These are phyloP conservation scores for Aegilops umbellulata DNA, from an alignment of 176 grass and related monocot genomes.

Conservation along the genomic window DNA sequence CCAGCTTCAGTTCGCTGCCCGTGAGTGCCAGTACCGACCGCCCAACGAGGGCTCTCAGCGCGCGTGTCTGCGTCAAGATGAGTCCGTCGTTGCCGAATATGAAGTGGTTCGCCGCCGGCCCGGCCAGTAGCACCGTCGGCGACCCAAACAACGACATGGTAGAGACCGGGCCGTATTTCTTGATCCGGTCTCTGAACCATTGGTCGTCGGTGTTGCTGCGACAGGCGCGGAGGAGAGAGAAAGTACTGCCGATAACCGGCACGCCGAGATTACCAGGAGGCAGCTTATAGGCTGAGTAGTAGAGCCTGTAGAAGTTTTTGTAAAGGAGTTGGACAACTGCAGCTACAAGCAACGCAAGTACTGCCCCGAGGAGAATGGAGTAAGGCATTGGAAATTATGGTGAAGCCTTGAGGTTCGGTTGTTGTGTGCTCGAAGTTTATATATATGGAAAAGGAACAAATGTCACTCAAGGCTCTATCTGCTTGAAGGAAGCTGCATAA, in stretches of 20 bases:
- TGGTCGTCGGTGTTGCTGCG: slow-evolving; percentile 34
- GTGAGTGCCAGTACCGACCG: slow-evolving; percentile 31
- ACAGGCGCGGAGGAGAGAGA: slow-evolving; percentile 34
- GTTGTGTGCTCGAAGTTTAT: neutral
- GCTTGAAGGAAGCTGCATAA: neutral
- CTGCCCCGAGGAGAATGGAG: neutral
- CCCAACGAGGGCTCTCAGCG: slow-evolving; percentile 22
- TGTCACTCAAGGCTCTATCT: neutral
- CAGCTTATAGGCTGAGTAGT: slow-evolving; percentile 8
- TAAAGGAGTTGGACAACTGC: neutral
- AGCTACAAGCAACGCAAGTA: neutral
- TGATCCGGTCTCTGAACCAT: slow-evolving; percentile 27
- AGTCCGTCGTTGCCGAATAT: slow-evolving; percentile 32
- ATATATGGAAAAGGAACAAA: neutral
- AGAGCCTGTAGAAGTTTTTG: neutral
- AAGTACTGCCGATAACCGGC: slow-evolving; percentile 37
- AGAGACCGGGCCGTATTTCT: slow-evolving; percentile 35
- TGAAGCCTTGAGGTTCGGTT: neutral
- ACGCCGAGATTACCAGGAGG: slow-evolving; percentile 40
- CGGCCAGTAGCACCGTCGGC: slow-evolving; percentile 33
- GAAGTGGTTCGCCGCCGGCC: slow-evolving; percentile 39
- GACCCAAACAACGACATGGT: slow-evolving; percentile 40
- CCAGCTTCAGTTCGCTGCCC: slow-evolving; percentile 35
- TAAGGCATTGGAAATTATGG: slow-evolving; percentile 7
- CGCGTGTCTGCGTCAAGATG: slow-evolving; percentile 28